Base-by-base conservation (phyloP, 129 eudicot genomes). In the Solidago caesia region DNA sequence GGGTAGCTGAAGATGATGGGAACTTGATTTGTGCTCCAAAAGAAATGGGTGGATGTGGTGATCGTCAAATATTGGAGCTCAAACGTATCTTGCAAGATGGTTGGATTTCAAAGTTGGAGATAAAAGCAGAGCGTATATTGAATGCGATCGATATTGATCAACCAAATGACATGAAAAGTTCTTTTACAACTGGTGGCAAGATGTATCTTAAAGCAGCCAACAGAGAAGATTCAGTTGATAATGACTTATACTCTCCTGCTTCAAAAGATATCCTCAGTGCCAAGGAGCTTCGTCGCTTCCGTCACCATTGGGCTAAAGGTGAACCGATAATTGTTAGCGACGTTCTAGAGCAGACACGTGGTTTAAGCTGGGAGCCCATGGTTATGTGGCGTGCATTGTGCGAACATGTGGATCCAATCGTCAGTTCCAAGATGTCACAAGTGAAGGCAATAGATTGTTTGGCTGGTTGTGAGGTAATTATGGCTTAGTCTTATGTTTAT, bases 331-430 rank as follows among this genome's bases (percentile, higher is more conserved):
- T 94, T 67, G 90, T 94, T 61, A 84, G 75, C 52, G 81, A 91
- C 68, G 89, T 84, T 53, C 81, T 94, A 43, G 85, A 85, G 7
- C 83, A 72, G 64, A 84, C 97, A 41, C 71, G 84, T 70, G 90
- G 98, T 6, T 84, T 94, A 65, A 94, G 98, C 74, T 94, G 98
- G 98, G 98, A 94, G 59, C 98, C 98, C 53, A 85, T 79, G 91
- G 98, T 94, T 12, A 94, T 91, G 98, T 85, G 85, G 93, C 97
- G 98, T 75, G 98, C 96, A 6, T 82, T 94, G 75, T 82, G 91
- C 72, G 91, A 88, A 66, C 85, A 74, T 60, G 45, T 69, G 46
- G 90, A 90, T 81, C 49, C 79, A 15, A 68, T 67, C 44, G 72
- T 84, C 52, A 79, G 87, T 62, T 75, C 83, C 43, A 87, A 82